A percentile compares a stretch with the other conserved stretches of the same genome.
Conservation (phyloP, 192 early-diverging fungal genomes). For the Coemansia asiatica region DNA sequence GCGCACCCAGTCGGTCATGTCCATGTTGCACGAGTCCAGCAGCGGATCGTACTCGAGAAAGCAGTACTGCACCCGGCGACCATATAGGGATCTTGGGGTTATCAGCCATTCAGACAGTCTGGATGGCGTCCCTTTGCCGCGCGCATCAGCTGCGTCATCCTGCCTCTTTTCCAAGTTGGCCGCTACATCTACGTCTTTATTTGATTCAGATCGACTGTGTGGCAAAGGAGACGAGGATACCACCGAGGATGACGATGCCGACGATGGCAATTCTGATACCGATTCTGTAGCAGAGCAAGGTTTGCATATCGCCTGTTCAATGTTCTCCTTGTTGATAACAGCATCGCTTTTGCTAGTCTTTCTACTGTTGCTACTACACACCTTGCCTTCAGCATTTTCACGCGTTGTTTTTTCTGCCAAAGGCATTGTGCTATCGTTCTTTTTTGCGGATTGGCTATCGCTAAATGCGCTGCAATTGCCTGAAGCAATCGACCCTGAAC, state of each 20-base stretch:
- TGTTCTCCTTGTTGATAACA: no score
- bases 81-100: slow-evolving; percentile 85
- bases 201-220: not conserved
- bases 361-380: no score
- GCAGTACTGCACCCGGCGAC: slow-evolving; percentile 90
- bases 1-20: slow-evolving; percentile 91
- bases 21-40: slow-evolving; percentile 94
- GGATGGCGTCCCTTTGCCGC: slow-evolving; percentile 23
- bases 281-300: no score
- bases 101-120: slow-evolving; percentile 65
- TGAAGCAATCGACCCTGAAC: not conserved
- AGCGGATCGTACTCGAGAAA: slow-evolving; percentile 94
- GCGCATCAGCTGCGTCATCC: slow-evolving; percentile 3
- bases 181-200: slow-evolving; percentile 1
- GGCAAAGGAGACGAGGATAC: not conserved
- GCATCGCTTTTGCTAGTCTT: no score
- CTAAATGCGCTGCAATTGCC: not conserved
- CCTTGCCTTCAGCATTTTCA: no score
- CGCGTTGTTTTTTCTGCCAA: not conserved
- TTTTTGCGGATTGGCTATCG: not conserved
- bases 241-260: not conserved
- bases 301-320: not conserved
- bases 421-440: not conserved
- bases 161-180: not conserved
- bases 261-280: no score